Percentiles rank a stretch among this genome's conserved stretches.
Conservation (phyloP, 768 basidiomycete species). For the Sutorius australiensis region DNA sequence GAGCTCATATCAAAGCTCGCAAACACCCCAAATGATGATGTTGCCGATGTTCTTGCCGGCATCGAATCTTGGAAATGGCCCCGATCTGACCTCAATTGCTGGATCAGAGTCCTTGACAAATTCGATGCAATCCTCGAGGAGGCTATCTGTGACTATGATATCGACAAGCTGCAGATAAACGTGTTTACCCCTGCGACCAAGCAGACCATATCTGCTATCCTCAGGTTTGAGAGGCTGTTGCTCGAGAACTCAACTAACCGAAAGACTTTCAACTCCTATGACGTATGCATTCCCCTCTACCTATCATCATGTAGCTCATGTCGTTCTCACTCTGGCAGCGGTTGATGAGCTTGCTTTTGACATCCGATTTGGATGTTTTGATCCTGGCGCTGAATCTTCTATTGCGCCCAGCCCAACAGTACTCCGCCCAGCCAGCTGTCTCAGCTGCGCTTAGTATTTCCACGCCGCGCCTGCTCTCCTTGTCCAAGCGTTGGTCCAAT, state of each 20-base stretch:
- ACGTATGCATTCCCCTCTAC: constrained; percentile 57
- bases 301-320: neutral
- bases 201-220: constrained; percentile 71
- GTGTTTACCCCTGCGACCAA: constrained; percentile 75
- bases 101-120: constrained; percentile 94
- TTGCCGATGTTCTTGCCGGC: constrained; percentile 60
- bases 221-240: constrained; percentile 83
- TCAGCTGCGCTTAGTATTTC: constrained; percentile 80
- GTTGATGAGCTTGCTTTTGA: constrained; percentile 81
- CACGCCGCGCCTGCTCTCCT: constrained; percentile 72
- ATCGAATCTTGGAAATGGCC: constrained; percentile 92
- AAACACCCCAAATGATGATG: constrained; percentile 64
- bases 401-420: constrained; percentile 92
- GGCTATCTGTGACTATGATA: constrained; percentile 77
- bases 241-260: constrained; percentile 97
- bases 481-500: constrained; percentile 83
- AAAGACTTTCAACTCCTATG: constrained; percentile 94
- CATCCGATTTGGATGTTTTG: constrained; percentile 86
- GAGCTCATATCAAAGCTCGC: constrained; percentile 73
- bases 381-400: constrained; percentile 79
- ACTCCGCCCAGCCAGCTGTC: constrained; percentile 82
- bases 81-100: constrained; percentile 92
- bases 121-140: constrained; percentile 88
- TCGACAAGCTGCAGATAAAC: constrained; percentile 79
- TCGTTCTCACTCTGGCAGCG: constrained; percentile 49